Percentiles rank a stretch among this genome's conserved stretches.
Conservation (phyloP, 371 early-diverging fungal species). For the Apophysomyces elegans region DNA sequence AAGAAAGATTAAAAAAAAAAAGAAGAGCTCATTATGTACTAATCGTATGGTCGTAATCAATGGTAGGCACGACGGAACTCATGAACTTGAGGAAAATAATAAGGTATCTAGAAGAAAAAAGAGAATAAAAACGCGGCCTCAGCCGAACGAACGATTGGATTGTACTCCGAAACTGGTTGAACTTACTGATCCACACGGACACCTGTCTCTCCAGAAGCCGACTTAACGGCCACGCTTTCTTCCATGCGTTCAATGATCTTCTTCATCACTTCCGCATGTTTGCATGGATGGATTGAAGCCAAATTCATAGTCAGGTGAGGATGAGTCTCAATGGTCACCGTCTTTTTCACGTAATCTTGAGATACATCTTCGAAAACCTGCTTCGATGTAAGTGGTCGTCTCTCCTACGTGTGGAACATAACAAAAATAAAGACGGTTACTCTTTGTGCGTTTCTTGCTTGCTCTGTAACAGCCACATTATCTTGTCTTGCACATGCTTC, state of each 20-base stretch:
- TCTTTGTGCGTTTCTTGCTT: too few relatives aligned
- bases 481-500: background rate
- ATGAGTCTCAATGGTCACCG: conserved; percentile 96
- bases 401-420: conserved; percentile 41
- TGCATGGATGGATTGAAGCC: conserved; percentile 97
- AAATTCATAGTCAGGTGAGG: conserved; percentile 86
- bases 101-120: conserved; percentile 61
- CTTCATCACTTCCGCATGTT: conserved; percentile 98
- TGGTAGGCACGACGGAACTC: conserved; percentile 94
- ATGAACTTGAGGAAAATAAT: conserved; percentile 96
- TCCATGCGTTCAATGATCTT: conserved; percentile 85
- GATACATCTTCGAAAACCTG: conserved; percentile 97
- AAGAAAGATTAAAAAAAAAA: background rate
- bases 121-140: background rate
- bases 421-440: too few relatives aligned
- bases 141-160: background rate
- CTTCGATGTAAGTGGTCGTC: conserved; percentile 80
- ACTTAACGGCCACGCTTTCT: conserved; percentile 34
- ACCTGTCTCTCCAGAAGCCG: conserved; percentile 34
- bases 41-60: conserved; percentile 96
- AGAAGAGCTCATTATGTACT: conserved; percentile 33
- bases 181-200: conserved; percentile 93
- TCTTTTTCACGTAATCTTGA: conserved; percentile 97
- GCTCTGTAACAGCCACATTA: too few relatives aligned
- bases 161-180: background rate